phyloP scores from a whole-genome alignment of 495 filamentous ascomycete genomes.

The Cercophora scortea region DNA sequence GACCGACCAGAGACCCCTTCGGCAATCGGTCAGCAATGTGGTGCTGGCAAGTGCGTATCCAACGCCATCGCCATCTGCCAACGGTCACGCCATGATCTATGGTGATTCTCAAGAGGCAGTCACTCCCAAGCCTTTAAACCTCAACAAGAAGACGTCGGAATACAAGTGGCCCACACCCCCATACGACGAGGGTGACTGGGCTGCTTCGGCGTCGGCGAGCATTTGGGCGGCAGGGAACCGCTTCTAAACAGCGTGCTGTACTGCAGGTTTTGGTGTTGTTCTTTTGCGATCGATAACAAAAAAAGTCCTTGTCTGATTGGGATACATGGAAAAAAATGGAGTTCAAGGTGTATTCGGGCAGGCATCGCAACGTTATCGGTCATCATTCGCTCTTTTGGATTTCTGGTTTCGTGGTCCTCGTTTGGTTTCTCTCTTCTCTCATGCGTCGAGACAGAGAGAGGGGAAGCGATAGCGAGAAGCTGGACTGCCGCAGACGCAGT shows the following conservation, averaged over 20 bases:
- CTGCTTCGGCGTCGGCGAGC: constrained; percentile 66
- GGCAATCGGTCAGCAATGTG: constrained; percentile 50
- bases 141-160: constrained; percentile 45
- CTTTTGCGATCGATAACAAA: constrained; percentile 4
- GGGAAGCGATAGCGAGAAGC: too few relatives aligned
- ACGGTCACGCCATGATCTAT: constrained; percentile 64
- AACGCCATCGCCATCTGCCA: constrained; percentile 83
- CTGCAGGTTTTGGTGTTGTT: background rate
- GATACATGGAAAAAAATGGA: constrained; percentile 8
- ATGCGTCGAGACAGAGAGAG: too few relatives aligned
- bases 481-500: too few relatives aligned
- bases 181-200: constrained; percentile 83
- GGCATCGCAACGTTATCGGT: constrained; percentile 10
- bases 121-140: constrained; percentile 48
- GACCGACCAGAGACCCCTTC: constrained; percentile 41
- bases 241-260: constrained; percentile 26
- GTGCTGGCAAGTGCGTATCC: constrained; percentile 75
- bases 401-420: background rate
- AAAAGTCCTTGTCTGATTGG: constrained; percentile 7
- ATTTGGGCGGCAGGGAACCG: constrained; percentile 61
- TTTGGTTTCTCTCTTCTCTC: background rate
- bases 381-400: constrained; percentile 7
- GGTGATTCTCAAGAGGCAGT: constrained; percentile 56
- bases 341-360: constrained; percentile 10
- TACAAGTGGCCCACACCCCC: constrained; percentile 95